Evolutionary conservation across 257 asterid genomes (phyloP).

Genomic region (Nicotiana paniculata): DNA sequence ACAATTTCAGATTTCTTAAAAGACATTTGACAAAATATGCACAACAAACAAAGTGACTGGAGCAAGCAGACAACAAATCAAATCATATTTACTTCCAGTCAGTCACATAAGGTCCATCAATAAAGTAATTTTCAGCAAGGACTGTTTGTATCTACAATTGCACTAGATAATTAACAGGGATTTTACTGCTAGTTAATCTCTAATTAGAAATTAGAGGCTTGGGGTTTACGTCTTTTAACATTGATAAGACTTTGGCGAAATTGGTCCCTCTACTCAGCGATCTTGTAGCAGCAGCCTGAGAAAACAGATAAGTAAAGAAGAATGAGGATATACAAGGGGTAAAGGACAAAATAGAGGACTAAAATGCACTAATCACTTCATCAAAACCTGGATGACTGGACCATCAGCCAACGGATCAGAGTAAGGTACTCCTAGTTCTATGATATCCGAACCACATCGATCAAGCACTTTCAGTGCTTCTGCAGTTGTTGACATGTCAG

Average conservation of each 20-base stretch:
- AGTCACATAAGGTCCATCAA: background rate
- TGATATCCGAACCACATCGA: slow-evolving; percentile 80
- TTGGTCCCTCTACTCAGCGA: slow-evolving; percentile 65
- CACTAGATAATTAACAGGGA: background rate
- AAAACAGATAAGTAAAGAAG: slow-evolving; percentile 7
- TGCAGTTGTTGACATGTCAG: slow-evolving; percentile 77
- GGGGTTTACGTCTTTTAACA: slow-evolving; percentile 73
- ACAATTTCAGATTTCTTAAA: background rate
- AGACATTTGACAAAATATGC: background rate
- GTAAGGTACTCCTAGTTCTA: slow-evolving; percentile 86
- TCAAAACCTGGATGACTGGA: slow-evolving; percentile 79
- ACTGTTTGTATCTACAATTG: background rate
- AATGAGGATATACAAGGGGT: background rate
- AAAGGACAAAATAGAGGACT: background rate
- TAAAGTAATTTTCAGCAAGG: background rate
- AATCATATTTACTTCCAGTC: background rate
- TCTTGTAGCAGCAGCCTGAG: slow-evolving; percentile 80
- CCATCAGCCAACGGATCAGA: slow-evolving; percentile 98
- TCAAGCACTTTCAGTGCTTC: slow-evolving; percentile 76
- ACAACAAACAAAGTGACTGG: background rate
- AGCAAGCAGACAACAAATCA: background rate
- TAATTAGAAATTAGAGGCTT: background rate
- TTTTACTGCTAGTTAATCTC: background rate
- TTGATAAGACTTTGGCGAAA: slow-evolving; percentile 56
- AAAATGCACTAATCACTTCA: background rate